A percentile compares a stretch with the other conserved stretches of the same genome.
Conservation (phyloP, 2,329 filamentous ascomycete species). For the Passalora sequoiae region DNA sequence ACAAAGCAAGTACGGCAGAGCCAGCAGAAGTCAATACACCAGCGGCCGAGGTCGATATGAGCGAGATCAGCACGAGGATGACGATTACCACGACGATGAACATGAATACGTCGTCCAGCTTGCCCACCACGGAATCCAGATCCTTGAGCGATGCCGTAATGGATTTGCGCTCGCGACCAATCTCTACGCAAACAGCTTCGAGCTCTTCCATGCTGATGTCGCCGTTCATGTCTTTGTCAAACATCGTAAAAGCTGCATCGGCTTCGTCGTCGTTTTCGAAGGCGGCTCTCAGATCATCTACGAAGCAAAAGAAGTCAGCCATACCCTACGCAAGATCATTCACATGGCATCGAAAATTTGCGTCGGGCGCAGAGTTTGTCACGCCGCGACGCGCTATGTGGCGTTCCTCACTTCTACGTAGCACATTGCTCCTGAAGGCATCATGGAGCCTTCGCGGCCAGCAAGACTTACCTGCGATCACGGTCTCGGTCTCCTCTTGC, state of each 20-base stretch:
- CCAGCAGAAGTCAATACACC: constrained; percentile 86
- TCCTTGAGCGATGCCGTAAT: constrained; percentile 94
- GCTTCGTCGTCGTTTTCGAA: constrained; percentile 82
- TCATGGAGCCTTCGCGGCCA: no score
- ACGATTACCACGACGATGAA: constrained; percentile 79
- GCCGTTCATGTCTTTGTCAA: constrained; percentile 93
- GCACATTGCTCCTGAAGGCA: no score
- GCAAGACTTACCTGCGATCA: no score
- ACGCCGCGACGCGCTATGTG: no score
- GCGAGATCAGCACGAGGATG: constrained; percentile 78
- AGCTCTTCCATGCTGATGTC: constrained; percentile 95
- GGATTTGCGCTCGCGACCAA: constrained; percentile 88
- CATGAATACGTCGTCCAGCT: constrained; percentile 82
- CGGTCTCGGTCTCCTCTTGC: constrained; percentile 67
- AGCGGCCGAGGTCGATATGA: constrained; percentile 86
- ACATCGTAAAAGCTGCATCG: constrained; percentile 82
- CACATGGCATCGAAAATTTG: no score
- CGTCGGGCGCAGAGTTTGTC: no score
- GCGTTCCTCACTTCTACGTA: no score
- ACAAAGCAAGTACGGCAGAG: constrained; percentile 78
- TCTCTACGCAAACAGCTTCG: constrained; percentile 87
- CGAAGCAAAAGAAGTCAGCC: no score
- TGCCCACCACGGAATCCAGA: constrained; percentile 85
- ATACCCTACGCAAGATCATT: no score
- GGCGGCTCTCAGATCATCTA: constrained; percentile 72